phyloP scores from a whole-genome alignment of 176 grass and related monocot species.

The Lolium multiflorum region DNA sequence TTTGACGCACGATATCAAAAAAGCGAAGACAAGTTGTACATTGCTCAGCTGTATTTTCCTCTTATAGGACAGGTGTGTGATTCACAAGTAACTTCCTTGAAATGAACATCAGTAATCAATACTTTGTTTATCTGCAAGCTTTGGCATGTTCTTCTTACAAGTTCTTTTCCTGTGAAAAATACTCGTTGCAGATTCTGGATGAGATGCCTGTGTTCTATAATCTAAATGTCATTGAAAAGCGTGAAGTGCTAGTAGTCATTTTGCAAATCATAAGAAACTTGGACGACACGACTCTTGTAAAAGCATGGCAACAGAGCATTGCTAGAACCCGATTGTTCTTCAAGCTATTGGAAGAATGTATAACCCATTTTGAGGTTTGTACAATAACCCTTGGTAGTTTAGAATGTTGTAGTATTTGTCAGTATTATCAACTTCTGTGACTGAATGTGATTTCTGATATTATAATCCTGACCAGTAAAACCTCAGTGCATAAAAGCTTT shows the following conservation, averaged over 20 bases:
- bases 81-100: slow-evolving; percentile 27
- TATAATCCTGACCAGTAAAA: slow-evolving; percentile 12
- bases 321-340: slow-evolving; percentile 97
- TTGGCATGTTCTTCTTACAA: slow-evolving; percentile 33
- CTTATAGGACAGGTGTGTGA: slow-evolving; percentile 85
- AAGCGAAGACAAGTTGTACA: slow-evolving; percentile 94
- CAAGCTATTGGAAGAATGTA: slow-evolving; percentile 99
- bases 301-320: slow-evolving; percentile 99
- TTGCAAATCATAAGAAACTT: slow-evolving; percentile 99
- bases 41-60: slow-evolving; percentile 96
- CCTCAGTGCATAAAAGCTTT: background rate
- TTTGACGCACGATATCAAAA: slow-evolving; percentile 97
- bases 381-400: slow-evolving; percentile 13
- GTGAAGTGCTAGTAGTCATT: slow-evolving; percentile 95
- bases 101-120: slow-evolving; percentile 15
- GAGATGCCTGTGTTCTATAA: slow-evolving; percentile 99
- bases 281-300: slow-evolving; percentile 90
- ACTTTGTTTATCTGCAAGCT: slow-evolving; percentile 32
- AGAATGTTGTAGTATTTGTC: slow-evolving; percentile 13
- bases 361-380: slow-evolving; percentile 94
- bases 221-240: slow-evolving; percentile 92
- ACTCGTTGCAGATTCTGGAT: slow-evolving; percentile 85
- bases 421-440: slow-evolving; percentile 25
- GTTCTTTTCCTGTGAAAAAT: slow-evolving; percentile 39
- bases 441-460: slow-evolving; percentile 12